Evolutionary conservation across 495 filamentous ascomycete genomes (phyloP).

Genomic region (Cairneyella variabilis): DNA sequence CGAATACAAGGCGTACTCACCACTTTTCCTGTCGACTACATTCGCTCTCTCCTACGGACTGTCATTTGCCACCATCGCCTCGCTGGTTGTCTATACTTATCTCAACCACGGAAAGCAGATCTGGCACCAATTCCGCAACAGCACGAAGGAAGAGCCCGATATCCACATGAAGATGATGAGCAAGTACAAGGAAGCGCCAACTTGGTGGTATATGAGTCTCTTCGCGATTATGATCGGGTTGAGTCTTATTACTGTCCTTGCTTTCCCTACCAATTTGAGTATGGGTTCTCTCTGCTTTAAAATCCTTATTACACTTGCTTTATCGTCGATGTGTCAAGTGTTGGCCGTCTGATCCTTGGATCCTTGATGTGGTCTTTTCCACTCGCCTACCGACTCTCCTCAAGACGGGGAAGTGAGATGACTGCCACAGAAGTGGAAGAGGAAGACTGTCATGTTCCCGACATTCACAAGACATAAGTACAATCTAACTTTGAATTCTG

Average conservation of each 20-base stretch:
- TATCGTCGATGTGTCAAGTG: background rate
- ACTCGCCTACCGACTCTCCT: too few relatives aligned
- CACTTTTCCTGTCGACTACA: conserved; percentile 59
- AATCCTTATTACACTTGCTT: background rate
- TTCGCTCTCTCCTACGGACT: conserved; percentile 65
- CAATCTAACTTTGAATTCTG: background rate
- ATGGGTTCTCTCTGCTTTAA: background rate
- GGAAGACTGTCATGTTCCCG: background rate
- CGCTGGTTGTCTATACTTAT: conserved; percentile 61
- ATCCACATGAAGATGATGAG: conserved; percentile 57
- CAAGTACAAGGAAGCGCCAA: conserved; percentile 55
- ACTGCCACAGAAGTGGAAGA: too few relatives aligned
- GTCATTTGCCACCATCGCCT: conserved; percentile 66
- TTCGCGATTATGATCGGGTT: conserved; percentile 53
- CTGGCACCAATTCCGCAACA: conserved; percentile 33
- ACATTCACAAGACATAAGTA: background rate
- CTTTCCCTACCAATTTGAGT: conserved; percentile 53
- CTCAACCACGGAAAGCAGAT: conserved; percentile 63
- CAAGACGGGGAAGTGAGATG: too few relatives aligned
- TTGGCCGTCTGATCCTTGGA: background rate
- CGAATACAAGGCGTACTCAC: conserved; percentile 58
- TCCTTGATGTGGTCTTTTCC: background rate
- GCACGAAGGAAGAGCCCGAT: conserved; percentile 14
- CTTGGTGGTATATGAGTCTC: conserved; percentile 51
- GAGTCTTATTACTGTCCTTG: conserved; percentile 59